Evolutionary conservation across 129 eudicot species (phyloP).

Genomic region (Pseudognaphalium luteoalbum): DNA sequence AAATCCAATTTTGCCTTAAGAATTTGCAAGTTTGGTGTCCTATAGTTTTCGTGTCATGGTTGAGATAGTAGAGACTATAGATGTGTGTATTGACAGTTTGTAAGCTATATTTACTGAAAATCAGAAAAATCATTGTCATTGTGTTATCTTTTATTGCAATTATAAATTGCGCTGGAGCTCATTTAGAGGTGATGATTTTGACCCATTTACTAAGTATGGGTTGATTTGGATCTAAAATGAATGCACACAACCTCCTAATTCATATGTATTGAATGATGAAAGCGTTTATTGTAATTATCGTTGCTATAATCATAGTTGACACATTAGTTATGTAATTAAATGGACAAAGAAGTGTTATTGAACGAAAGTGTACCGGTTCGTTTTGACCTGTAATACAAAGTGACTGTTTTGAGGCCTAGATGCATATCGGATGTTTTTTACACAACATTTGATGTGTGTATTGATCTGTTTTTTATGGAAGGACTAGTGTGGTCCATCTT

Average conservation of each 20-base stretch:
- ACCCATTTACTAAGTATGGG: not conserved
- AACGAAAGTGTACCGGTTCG: not conserved
- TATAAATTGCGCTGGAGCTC: not conserved
- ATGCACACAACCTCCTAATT: not conserved
- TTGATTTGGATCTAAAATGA: no score
- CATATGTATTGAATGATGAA: not conserved
- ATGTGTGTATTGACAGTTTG: slow-evolving; percentile 7
- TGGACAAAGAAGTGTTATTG: not conserved
- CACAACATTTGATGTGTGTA: not conserved
- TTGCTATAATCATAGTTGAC: not conserved
- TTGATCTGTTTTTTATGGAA: not conserved
- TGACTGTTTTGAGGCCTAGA: not conserved
- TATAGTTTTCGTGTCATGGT: not conserved
- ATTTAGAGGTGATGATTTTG: not conserved
- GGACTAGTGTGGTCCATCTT: slow-evolving; percentile 10
- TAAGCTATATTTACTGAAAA: slow-evolving; percentile 16
- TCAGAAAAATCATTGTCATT: not conserved
- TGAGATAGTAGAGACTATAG: slow-evolving; percentile 6
- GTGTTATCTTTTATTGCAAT: not conserved
- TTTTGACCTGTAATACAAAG: not conserved
- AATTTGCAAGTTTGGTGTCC: slow-evolving; percentile 10
- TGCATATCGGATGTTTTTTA: not conserved
- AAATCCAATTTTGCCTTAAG: not conserved
- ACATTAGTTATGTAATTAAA: not conserved
- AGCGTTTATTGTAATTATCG: not conserved